Conservation (phyloP, 1,284 basidiomycete species). For the Leccinum fallax region DNA sequence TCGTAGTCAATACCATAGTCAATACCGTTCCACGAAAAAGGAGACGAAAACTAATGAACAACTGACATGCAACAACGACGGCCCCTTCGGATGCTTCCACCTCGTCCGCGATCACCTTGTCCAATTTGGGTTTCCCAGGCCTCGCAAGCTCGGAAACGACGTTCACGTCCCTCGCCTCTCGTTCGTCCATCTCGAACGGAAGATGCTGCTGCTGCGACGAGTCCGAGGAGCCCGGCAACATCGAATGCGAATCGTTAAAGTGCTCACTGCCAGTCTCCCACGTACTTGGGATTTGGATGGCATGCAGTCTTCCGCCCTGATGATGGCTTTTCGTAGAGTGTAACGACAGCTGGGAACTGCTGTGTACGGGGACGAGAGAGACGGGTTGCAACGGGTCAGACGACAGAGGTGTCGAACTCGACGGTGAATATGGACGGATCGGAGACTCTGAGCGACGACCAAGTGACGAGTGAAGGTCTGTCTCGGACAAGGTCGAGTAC, state of each 20-base stretch:
- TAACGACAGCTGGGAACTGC: neutral
- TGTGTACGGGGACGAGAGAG: slow-evolving; percentile 1
- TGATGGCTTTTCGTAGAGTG: slow-evolving; percentile 4
- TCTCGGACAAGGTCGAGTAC: slow-evolving; percentile 19
- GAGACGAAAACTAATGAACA: neutral
- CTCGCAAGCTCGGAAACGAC: slow-evolving; percentile 70
- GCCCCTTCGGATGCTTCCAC: slow-evolving; percentile 57
- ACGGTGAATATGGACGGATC: slow-evolving; percentile 3
- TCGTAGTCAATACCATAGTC: neutral
- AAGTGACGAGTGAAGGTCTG: slow-evolving; percentile 13
- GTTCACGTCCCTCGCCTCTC: slow-evolving; percentile 69
- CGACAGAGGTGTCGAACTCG: neutral
- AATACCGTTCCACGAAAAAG: neutral
- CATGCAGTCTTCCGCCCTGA: slow-evolving; percentile 28
- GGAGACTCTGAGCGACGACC: slow-evolving; percentile 15
- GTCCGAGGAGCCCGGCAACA: neutral
- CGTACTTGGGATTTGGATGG: slow-evolving; percentile 5
- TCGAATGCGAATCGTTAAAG: neutral
- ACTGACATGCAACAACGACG: slow-evolving; percentile 70
- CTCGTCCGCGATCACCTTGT: slow-evolving; percentile 68
- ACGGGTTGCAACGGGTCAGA: slow-evolving; percentile 7
- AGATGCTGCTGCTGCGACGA: neutral
- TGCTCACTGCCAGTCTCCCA: neutral
- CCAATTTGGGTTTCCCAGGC: slow-evolving; percentile 75
- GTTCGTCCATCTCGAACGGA: slow-evolving; percentile 60